Evolutionary conservation across 2,329 filamentous ascomycete species (phyloP).

Genomic region (Diplodia mutila): DNA sequence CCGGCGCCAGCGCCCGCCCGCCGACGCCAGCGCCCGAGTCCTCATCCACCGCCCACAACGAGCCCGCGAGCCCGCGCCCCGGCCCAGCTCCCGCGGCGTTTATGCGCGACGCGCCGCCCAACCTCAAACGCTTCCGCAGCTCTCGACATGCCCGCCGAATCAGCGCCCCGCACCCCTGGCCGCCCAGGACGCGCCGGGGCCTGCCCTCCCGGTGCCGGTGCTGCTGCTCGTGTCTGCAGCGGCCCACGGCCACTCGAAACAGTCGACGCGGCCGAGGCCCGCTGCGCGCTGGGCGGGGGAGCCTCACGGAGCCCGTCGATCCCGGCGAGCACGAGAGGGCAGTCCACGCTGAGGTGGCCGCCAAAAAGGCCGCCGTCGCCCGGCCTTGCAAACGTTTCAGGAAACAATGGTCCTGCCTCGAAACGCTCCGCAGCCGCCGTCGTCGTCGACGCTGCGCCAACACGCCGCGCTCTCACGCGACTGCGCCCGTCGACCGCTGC

Average conservation of each 20-base stretch:
- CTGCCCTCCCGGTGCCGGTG: background rate
- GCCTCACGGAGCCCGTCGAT: slow-evolving; percentile 14
- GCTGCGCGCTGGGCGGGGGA: slow-evolving; percentile 15
- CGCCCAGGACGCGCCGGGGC: slow-evolving; percentile 8
- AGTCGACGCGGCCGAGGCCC: slow-evolving; percentile 21
- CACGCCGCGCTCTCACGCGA: slow-evolving; percentile 5
- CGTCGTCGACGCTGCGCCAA: background rate
- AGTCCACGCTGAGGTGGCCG: background rate
- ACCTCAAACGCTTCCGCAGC: slow-evolving; percentile 1
- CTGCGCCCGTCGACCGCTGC: background rate
- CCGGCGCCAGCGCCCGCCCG: background rate
- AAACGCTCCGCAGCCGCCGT: slow-evolving; percentile 14
- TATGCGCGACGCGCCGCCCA: slow-evolving; percentile 9
- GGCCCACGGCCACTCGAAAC: slow-evolving; percentile 14
- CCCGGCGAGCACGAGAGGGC: background rate
- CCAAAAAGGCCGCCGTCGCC: slow-evolving; percentile 19
- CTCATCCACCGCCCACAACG: background rate
- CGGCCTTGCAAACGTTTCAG: too few relatives aligned
- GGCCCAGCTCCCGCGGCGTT: background rate
- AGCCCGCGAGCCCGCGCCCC: background rate
- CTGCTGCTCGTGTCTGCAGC: slow-evolving; percentile 19
- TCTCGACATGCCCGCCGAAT: background rate
- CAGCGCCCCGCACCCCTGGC: slow-evolving; percentile 1
- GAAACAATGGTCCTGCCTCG: slow-evolving; percentile 1
- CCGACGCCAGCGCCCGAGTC: background rate